Base-by-base conservation (phyloP, 2,329 filamentous ascomycete genomes). In the Thelonectria blattea region DNA sequence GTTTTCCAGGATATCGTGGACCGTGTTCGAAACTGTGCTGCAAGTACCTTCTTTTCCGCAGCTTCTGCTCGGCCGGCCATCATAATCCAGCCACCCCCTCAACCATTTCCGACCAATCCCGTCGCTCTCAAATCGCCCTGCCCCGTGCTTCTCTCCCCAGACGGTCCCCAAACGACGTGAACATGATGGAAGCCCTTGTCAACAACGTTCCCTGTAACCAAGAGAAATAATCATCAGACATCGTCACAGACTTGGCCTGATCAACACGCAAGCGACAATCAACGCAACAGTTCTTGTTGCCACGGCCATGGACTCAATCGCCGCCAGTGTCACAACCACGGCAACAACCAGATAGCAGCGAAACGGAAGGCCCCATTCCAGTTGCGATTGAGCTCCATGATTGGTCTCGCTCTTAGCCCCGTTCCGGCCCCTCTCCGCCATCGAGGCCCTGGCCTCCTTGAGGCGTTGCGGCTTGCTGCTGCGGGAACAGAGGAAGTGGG, bases 1-100 rank as follows among this genome's bases (percentile, higher is more conserved):
- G 18, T 52, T 48, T 45, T 18, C 39, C 45, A 60, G 51, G 39
- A 45, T 51, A 58, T 49, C 37, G 52, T 48, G 45, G 45, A 18
- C 65, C 65, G 65, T 68, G 61, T 46, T 54, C 17, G 17, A 65
- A 52, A 68, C 65, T 68, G 65, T 68, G 65, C 61, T 50, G 11
- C 17, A 60, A 42, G 65, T 65, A 67, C 46, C 45, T 22, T 64
- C 61, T 60, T 52, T 52, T 34, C 30, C 20, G 15, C 24, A 22
- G n/a, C 34, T 43, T 52, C 47, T 11, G 53, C 61, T 58, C 43
- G 47, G 47, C 51, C 50, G 48, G 54, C 30, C 37, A 39, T 59
- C 30, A 53, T 53, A 42, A 48, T 61, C 49, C 27, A 50, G 43
- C 49, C 58, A 58, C 48, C 65, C 60, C 61, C 65, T 56, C 52